Evolutionary conservation across 306 rosid species (phyloP).

Genomic region (Prunus fruticosa): DNA sequence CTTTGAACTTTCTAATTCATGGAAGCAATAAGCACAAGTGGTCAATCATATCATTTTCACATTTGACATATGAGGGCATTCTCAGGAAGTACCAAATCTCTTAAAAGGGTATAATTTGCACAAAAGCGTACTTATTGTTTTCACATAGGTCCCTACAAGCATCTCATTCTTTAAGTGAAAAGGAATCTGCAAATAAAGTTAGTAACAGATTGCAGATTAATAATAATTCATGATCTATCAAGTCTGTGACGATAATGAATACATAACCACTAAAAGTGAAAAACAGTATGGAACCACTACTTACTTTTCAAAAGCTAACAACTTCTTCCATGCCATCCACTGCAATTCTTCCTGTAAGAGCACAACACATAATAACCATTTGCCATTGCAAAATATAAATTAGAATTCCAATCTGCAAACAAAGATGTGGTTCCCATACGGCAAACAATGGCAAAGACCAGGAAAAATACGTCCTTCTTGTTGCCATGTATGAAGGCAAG

Average conservation of each 20-base stretch:
- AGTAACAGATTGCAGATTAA: not conserved
- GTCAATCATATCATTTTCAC: not conserved
- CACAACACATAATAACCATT: not conserved
- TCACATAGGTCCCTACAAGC: not conserved
- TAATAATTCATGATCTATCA: not conserved
- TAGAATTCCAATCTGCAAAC: not conserved
- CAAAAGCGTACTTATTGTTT: not conserved
- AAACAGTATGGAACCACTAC: slow-evolving; percentile 19
- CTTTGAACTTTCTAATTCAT: not conserved
- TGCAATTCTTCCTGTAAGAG: slow-evolving; percentile 86
- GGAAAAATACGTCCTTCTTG: not conserved
- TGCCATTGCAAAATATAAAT: not conserved
- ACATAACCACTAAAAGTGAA: not conserved
- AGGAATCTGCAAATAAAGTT: not conserved
- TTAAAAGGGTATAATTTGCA: not conserved
- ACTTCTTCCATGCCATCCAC: slow-evolving; percentile 84
- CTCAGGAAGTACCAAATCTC: not conserved
- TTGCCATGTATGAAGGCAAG: not conserved
- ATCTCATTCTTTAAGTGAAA: not conserved
- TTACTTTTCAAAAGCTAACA: slow-evolving; percentile 89
- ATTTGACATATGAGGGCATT: slow-evolving; percentile 1
- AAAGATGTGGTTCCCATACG: not conserved
- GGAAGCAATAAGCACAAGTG: not conserved
- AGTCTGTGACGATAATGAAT: not conserved
- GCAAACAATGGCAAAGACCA: not conserved